Conservation (phyloP, 2,329 filamentous ascomycete species). For the Simplicillium sp. region DNA sequence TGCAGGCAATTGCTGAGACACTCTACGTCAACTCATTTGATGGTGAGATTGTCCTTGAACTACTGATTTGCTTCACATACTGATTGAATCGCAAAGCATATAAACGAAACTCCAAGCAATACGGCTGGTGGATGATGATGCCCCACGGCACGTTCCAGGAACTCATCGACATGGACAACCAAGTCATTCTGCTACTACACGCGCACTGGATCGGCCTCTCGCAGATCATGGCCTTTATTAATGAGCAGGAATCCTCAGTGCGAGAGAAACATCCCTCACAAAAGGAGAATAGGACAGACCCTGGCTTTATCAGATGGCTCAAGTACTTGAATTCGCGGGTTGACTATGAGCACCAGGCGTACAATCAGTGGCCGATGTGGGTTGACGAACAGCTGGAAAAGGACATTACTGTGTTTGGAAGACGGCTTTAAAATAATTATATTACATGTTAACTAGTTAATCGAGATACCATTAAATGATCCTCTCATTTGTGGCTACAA, state of each 20-base stretch:
- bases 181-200: conserved; percentile 36
- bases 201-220: conserved; percentile 46
- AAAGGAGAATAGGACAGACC: conserved; percentile 20
- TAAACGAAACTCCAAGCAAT: conserved; percentile 37
- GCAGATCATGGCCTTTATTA: conserved; percentile 43
- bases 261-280: conserved; percentile 17
- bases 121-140: conserved; percentile 49
- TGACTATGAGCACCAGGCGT: conserved; percentile 30
- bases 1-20: conserved; percentile 38
- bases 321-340: conserved; percentile 38
- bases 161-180: conserved; percentile 36
- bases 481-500: too few species aligned
- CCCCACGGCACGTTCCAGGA: conserved; percentile 41
- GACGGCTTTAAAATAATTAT: conserved; percentile 5
- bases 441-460: neutral
- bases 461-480: too few species aligned
- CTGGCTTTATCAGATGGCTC: conserved; percentile 40
- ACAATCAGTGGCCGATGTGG: conserved; percentile 46
- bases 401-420: conserved; percentile 36
- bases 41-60: conserved; percentile 34
- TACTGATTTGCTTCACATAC: neutral
- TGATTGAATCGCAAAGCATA: conserved; percentile 28
- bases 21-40: conserved; percentile 43
- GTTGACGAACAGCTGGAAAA: conserved; percentile 38
- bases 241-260: conserved; percentile 26